Percentiles rank a stretch among this genome's conserved stretches.
These are phyloP conservation scores for Fusarium devonianum DNA, from an alignment of 2,329 filamentous ascomycete genomes.

Conservation along the genomic window DNA sequence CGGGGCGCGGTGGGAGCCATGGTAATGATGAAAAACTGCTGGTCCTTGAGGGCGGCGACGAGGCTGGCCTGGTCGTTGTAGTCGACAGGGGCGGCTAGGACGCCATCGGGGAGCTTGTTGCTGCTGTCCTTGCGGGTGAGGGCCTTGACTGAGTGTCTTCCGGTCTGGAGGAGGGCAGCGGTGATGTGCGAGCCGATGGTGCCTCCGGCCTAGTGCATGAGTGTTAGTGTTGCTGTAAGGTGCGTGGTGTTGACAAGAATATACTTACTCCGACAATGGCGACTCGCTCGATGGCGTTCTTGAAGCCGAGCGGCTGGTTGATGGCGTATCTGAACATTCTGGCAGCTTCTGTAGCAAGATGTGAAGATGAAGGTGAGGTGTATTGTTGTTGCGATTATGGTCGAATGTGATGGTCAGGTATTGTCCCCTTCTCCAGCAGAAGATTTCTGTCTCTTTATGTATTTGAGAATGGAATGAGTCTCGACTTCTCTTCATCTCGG, in stretches of 20 bases:
- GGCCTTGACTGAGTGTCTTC: conserved; percentile 61
- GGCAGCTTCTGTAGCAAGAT: too few relatives aligned
- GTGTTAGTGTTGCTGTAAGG: neutral
- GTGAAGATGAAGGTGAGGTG: neutral
- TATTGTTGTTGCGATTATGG: conserved; percentile 3
- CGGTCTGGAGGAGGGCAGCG: conserved; percentile 53
- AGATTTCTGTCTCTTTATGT: conserved; percentile 8
- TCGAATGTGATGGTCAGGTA: neutral
- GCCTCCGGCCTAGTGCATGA: conserved; percentile 10
- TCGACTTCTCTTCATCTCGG: conserved; percentile 3
- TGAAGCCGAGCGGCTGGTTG: conserved; percentile 35
- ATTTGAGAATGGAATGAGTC: conserved; percentile 6
- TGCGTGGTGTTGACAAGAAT: neutral
- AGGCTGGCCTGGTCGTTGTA: conserved; percentile 54
- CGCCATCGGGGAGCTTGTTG: conserved; percentile 52
- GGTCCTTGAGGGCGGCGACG: conserved; percentile 56
- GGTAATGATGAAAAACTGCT: conserved; percentile 63
- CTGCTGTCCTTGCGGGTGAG: conserved; percentile 56
- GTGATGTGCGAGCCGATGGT: conserved; percentile 43
- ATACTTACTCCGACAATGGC: conserved; percentile 54
- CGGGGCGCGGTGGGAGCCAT: conserved; percentile 50
- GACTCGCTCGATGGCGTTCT: conserved; percentile 49
- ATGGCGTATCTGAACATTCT: conserved; percentile 34
- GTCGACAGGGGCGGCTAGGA: conserved; percentile 51
- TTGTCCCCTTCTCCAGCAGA: neutral